phyloP scores from a whole-genome alignment of 305 asterid species.

The Fraxinus ornus region DNA sequence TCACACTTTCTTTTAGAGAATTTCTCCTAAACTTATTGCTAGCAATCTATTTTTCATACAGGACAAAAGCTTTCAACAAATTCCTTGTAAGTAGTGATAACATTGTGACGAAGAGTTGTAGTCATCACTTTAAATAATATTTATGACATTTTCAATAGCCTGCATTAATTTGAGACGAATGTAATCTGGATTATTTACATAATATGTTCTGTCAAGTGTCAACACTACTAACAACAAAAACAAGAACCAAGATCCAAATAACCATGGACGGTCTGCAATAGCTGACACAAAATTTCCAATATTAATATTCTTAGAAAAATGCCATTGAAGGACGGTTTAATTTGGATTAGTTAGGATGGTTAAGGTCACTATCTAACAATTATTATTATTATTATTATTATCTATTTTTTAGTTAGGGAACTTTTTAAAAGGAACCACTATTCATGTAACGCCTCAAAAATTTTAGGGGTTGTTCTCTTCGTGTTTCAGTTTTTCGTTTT shows the following conservation, averaged over 20 bases:
- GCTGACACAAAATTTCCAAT: background rate
- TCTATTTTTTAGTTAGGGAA: background rate
- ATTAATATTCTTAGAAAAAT: background rate
- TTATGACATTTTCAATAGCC: background rate
- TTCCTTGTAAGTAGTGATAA: background rate
- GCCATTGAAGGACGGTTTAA: background rate
- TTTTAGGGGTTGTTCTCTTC: no score
- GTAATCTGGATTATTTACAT: background rate
- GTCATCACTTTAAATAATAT: background rate
- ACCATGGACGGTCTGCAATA: background rate
- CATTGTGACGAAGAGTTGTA: background rate
- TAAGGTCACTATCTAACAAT: background rate
- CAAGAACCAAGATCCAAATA: background rate
- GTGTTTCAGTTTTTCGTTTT: no score
- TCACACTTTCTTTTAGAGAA: background rate
- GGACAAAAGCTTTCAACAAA: background rate
- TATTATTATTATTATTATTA: background rate
- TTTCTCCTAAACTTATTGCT: background rate
- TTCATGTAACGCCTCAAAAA: background rate
- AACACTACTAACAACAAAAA: background rate
- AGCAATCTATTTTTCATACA: background rate
- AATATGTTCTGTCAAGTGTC: background rate
- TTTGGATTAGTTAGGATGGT: background rate
- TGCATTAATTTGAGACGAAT: background rate
- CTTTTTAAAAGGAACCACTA: background rate